A percentile compares a stretch with the other conserved stretches of the same genome.
phyloP scores from a whole-genome alignment of 2,329 filamentous ascomycete genomes.

The Fusarium sp. region DNA sequence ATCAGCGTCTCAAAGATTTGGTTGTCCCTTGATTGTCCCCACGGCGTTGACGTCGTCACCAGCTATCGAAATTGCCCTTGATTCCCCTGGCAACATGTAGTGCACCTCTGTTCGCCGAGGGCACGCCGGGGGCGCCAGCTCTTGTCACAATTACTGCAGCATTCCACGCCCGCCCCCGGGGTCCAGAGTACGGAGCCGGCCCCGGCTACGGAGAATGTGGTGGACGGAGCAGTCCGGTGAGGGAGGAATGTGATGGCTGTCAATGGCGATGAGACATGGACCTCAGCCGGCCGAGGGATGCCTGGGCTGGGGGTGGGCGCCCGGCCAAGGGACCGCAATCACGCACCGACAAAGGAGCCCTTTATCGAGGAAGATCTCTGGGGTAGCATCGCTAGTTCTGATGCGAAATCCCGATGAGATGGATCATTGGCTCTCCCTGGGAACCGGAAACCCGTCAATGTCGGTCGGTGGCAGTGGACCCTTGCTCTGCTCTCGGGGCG shows the following conservation, averaged over 20 bases:
- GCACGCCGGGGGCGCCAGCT: slow-evolving; percentile 8
- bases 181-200: slow-evolving; percentile 35
- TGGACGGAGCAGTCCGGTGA: slow-evolving; percentile 30
- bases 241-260: slow-evolving; percentile 42
- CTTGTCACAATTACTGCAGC: slow-evolving; percentile 33
- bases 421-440: slow-evolving; percentile 35
- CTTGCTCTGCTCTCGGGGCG: slow-evolving; percentile 23
- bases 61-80: slow-evolving; percentile 31
- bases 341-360: slow-evolving; percentile 16
- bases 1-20: slow-evolving; percentile 18
- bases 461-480: slow-evolving; percentile 29
- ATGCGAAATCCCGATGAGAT: slow-evolving; percentile 28
- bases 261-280: slow-evolving; percentile 32
- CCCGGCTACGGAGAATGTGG: slow-evolving; percentile 42
- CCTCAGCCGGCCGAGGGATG: slow-evolving; percentile 4
- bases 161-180: slow-evolving; percentile 39
- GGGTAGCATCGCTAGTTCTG: slow-evolving; percentile 26
- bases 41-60: slow-evolving; percentile 23
- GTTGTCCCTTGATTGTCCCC: slow-evolving; percentile 15
- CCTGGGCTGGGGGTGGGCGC: not conserved
- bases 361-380: slow-evolving; percentile 27
- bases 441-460: slow-evolving; percentile 38
- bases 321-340: slow-evolving; percentile 20
- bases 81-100: slow-evolving; percentile 37
- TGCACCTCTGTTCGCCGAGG: slow-evolving; percentile 12